Evolutionary conservation across 768 basidiomycete species (phyloP), one percentile per base, ranked within the genome.

Genomic region (Calocera viscosa): DNA sequence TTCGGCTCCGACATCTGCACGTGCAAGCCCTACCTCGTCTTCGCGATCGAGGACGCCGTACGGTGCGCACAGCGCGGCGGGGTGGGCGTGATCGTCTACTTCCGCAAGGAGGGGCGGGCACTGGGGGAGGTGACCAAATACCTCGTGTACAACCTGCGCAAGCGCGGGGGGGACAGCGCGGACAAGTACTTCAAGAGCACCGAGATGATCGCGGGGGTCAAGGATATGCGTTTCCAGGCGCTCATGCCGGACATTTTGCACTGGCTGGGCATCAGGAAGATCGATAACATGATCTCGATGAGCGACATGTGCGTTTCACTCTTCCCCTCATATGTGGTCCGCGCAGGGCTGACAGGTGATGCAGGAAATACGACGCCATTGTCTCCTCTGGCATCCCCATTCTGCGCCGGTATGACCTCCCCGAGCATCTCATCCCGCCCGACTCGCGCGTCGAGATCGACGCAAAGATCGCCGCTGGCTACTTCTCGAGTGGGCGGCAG

Each of bases 211-310:
- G 94, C 94, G 0, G 94, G 94, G 10, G 94, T 96, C 26, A 90
- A 92, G 77, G 91, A 94, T 73, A 91, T 93, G 91, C 84, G 92
- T n/a, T 94, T 94, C 86, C 82, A 87, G 74, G 90, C 88, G 24
- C 80, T 92, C 68, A 96, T 98, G 94, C 95, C 95, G 1, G 95
- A 98, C 74, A 89, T 96, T 5, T 78, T 97, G 49, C 92, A 94
- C 74, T 98, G 94, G 91, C 77, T 98, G 19, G 95, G 95, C 0
- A 89, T 98, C 73, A 86, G 74, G 77, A 91, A 91, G 81, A 84
- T 98, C 49, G 86, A 92, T 76, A 87, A 87, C 72, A 85, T 98
- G 86, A 86, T 95, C 17, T 87, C 86, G 26, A 91, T 91, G 90
- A 90, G 89, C 67, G 90, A 91, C 72, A 90, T 91, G 88, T 84